These are phyloP conservation scores for Aspergillus melleus DNA, from an alignment of 2,329 filamentous ascomycete genomes.

Conservation along the genomic window DNA sequence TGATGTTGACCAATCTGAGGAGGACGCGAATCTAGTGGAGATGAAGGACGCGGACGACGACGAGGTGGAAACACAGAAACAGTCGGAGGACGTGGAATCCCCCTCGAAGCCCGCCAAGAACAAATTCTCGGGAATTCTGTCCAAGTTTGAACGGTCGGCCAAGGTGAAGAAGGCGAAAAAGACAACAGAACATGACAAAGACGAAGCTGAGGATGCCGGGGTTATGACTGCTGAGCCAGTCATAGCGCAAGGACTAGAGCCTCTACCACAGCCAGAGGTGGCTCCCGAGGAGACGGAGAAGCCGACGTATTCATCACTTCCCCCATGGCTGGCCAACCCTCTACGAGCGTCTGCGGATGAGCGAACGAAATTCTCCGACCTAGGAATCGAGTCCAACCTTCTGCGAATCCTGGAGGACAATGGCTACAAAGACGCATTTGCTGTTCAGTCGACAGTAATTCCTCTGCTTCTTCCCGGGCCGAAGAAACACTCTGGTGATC, in stretches of 20 bases:
- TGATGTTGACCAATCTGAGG: slow-evolving; percentile 13
- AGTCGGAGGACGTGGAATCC: slow-evolving; percentile 6
- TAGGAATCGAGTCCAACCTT: slow-evolving; percentile 64
- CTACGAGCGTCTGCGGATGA: slow-evolving; percentile 65
- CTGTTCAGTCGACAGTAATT: slow-evolving; percentile 76
- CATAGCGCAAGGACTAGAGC: slow-evolving; percentile 63
- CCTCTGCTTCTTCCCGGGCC: slow-evolving; percentile 72
- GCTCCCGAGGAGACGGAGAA: slow-evolving; percentile 57
- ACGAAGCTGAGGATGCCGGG: slow-evolving; percentile 4
- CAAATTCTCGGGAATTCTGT: slow-evolving; percentile 38
- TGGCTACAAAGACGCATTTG: slow-evolving; percentile 70
- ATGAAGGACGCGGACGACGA: slow-evolving; percentile 5
- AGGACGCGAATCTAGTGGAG: slow-evolving; percentile 29
- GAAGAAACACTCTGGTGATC: slow-evolving; percentile 66
- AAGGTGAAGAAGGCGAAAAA: slow-evolving; percentile 22
- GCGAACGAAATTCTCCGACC: slow-evolving; percentile 60
- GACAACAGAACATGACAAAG: slow-evolving; percentile 12
- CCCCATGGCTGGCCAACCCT: slow-evolving; percentile 76
- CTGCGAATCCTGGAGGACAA: slow-evolving; percentile 65
- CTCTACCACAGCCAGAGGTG: slow-evolving; percentile 70
- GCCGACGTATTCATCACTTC: slow-evolving; percentile 75
- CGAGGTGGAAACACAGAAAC: slow-evolving; percentile 1
- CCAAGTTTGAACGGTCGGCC: slow-evolving; percentile 41
- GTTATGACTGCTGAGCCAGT: slow-evolving; percentile 29
- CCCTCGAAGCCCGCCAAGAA: slow-evolving; percentile 22